Evolutionary conservation across 2,329 filamentous ascomycete species (phyloP).

Genomic region (Pyricularia sp.): DNA sequence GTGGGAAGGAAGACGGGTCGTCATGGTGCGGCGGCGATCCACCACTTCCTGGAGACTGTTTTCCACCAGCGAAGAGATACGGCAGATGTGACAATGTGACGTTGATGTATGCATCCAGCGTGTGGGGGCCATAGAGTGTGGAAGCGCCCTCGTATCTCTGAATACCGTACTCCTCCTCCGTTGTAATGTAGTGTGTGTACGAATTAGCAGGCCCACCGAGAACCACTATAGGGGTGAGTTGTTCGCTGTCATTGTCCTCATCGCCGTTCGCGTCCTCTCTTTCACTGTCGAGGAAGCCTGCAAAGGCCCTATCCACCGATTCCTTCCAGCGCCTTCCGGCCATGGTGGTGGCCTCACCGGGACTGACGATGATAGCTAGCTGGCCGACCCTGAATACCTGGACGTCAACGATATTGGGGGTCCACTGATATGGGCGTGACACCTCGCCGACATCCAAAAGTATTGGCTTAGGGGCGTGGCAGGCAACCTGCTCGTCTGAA

Average conservation of each 20-base stretch:
- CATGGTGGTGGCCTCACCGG: constrained; percentile 89
- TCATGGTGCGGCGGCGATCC: constrained; percentile 12
- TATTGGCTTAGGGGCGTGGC: constrained; percentile 73
- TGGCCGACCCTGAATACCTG: constrained; percentile 77
- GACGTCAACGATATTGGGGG: constrained; percentile 81
- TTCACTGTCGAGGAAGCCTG: constrained; percentile 19
- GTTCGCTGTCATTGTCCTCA: background rate
- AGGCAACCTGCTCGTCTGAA: constrained; percentile 53
- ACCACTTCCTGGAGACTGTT: background rate
- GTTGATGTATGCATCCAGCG: constrained; percentile 77
- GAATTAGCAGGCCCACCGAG: constrained; percentile 79
- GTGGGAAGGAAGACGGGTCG: constrained; percentile 46
- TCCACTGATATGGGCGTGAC: constrained; percentile 69
- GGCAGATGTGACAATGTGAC: constrained; percentile 57
- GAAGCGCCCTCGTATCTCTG: constrained; percentile 88
- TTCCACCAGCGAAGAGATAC: constrained; percentile 36
- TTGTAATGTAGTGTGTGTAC: constrained; percentile 44
- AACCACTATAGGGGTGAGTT: constrained; percentile 48
- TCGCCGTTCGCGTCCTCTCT: constrained; percentile 19
- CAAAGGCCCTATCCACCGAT: constrained; percentile 45
- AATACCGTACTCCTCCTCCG: constrained; percentile 41
- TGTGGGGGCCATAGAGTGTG: constrained; percentile 74
- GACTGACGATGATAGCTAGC: constrained; percentile 68
- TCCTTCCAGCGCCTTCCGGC: constrained; percentile 74
- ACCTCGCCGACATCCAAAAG: constrained; percentile 80